Percentiles rank a stretch among this genome's conserved stretches.
phyloP scores from a whole-genome alignment of 192 early-diverging fungal species.

The Chytriomyces sp. region DNA sequence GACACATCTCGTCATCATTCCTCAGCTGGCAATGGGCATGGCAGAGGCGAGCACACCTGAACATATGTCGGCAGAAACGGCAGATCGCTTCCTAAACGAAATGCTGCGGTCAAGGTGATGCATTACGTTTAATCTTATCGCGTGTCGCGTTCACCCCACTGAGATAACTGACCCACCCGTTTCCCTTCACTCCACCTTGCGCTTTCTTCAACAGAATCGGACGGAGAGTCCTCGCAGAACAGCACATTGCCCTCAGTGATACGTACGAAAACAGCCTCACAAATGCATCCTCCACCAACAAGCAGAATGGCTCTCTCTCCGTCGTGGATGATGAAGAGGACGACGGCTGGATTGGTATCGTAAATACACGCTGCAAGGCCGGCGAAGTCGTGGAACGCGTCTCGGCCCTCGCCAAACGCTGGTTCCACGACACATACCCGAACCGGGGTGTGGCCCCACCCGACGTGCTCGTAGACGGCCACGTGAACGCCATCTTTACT shows the following conservation, averaged over 20 bases:
- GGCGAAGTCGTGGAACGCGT: slow-evolving; percentile 54
- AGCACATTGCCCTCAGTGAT: slow-evolving; percentile 80
- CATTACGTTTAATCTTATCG: neutral
- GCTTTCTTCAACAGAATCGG: slow-evolving; percentile 82
- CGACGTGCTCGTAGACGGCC: slow-evolving; percentile 74
- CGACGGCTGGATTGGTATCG: slow-evolving; percentile 66
- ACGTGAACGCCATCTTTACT: slow-evolving; percentile 73
- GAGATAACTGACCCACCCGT: neutral
- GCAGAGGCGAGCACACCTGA: slow-evolving; percentile 66
- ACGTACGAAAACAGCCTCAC: slow-evolving; percentile 33
- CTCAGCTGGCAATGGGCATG: slow-evolving; percentile 85
- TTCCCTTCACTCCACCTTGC: neutral
- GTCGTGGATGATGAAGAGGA: slow-evolving; percentile 53
- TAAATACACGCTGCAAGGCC: slow-evolving; percentile 68
- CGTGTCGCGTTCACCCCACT: too few species aligned
- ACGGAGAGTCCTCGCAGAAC: slow-evolving; percentile 87
- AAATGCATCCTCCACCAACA: neutral
- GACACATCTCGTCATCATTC: slow-evolving; percentile 83
- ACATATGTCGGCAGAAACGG: slow-evolving; percentile 63
- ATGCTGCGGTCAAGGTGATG: slow-evolving; percentile 68
- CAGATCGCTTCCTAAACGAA: slow-evolving; percentile 86
- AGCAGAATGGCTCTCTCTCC: neutral
- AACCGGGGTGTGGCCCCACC: slow-evolving; percentile 58
- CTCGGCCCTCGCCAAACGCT: slow-evolving; percentile 27
- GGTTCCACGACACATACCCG: slow-evolving; percentile 55